Conservation (phyloP, 2,329 filamentous ascomycete species). For the Tolypocladium cylindrosporum region DNA sequence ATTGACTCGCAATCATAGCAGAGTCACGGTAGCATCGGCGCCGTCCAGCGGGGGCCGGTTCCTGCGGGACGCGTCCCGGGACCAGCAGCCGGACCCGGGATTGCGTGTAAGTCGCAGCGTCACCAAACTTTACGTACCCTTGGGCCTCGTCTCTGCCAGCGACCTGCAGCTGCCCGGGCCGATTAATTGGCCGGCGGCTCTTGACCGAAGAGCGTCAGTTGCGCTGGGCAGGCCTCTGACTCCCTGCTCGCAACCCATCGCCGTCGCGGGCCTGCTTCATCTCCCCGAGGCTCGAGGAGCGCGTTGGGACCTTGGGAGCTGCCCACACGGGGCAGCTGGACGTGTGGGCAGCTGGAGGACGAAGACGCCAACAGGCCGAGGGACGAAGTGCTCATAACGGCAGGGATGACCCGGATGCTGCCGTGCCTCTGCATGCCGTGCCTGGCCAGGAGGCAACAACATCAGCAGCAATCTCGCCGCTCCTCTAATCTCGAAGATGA, state of each 20-base stretch:
- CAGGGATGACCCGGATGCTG: not conserved
- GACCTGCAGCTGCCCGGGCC: not conserved
- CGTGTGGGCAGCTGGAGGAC: not conserved
- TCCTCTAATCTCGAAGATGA: not conserved
- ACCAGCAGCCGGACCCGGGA: no score
- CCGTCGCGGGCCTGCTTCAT: not conserved
- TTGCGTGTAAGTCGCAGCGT: no score
- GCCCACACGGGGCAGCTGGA: not conserved
- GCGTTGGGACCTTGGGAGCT: not conserved
- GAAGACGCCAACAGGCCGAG: not conserved
- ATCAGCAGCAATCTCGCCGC: not conserved
- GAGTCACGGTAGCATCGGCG: no score
- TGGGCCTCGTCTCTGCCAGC: no score
- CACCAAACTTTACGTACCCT: no score
- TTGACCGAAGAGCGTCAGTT: not conserved
- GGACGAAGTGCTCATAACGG: not conserved
- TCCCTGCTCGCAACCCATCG: not conserved
- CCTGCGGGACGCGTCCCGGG: not conserved
- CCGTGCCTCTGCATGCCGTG: not conserved
- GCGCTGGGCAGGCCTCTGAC: not conserved
- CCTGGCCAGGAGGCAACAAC: not conserved
- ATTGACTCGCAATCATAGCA: no score
- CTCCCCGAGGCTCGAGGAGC: not conserved
- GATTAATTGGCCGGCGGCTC: not conserved
- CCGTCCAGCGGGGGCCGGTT: no score